These are phyloP conservation scores for Bjerkandera adusta DNA, from an alignment of 1,284 basidiomycete species.

Conservation along the genomic window DNA sequence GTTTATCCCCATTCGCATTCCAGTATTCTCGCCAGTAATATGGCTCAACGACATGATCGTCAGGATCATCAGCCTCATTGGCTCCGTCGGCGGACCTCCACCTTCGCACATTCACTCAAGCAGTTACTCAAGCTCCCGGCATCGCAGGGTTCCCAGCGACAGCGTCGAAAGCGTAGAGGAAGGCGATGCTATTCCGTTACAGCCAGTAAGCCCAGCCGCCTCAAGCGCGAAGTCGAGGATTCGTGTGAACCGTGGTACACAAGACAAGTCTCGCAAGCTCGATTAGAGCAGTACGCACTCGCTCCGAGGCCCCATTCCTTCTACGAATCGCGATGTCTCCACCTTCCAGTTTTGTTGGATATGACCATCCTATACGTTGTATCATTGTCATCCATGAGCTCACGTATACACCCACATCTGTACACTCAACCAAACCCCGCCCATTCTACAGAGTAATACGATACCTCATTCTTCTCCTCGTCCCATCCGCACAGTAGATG, in stretches of 20 bases:
- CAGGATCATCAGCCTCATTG: conserved; percentile 55
- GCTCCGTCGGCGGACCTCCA: conserved; percentile 15
- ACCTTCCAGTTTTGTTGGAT: too few relatives aligned
- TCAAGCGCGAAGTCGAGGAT: conserved; percentile 23
- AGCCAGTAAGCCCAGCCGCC: conserved; percentile 27
- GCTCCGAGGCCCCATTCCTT: not conserved
- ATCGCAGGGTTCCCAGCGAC: conserved; percentile 34
- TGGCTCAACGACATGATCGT: conserved; percentile 74
- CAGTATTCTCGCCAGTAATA: conserved; percentile 69
- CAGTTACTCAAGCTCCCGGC: conserved; percentile 9
- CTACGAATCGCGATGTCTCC: not conserved
- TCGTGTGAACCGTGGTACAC: conserved; percentile 8
- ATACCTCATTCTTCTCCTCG: conserved; percentile 61
- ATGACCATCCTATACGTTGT: too few relatives aligned
- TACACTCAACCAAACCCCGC: conserved; percentile 75
- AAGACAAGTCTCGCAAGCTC: conserved; percentile 1
- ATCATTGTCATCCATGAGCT: not conserved
- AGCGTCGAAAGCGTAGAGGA: conserved; percentile 52
- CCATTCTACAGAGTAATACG: conserved; percentile 88
- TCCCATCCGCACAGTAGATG: conserved; percentile 91
- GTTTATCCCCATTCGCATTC: conserved; percentile 74
- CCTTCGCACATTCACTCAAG: conserved; percentile 10
- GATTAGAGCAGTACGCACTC: not conserved
- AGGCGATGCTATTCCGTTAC: conserved; percentile 36
- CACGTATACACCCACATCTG: not conserved